phyloP scores from a whole-genome alignment of 2,329 filamentous ascomycete genomes.

The Botryosphaeria dothidea region DNA sequence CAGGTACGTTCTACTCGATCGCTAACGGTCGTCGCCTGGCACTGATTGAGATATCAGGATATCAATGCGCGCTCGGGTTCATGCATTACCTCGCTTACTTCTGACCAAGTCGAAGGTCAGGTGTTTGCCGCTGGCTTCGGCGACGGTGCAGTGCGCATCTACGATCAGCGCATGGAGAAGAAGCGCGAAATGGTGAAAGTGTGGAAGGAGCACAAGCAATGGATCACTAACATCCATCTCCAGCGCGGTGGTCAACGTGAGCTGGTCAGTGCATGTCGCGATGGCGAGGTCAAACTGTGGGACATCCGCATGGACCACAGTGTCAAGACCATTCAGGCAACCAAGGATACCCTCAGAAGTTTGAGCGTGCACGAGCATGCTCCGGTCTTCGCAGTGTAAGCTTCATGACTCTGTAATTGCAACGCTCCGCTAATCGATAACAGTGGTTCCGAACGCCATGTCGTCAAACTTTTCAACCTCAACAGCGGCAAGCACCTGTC shows the following conservation, averaged over 20 bases:
- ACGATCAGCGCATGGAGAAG: conserved; percentile 81
- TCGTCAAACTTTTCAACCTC: conserved; percentile 90
- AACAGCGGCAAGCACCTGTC: conserved; percentile 74
- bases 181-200: conserved; percentile 92
- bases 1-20: conserved; percentile 51
- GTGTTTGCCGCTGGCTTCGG: conserved; percentile 96
- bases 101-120: conserved; percentile 96
- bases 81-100: conserved; percentile 93
- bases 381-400: conserved; percentile 91
- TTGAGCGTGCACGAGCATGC: conserved; percentile 94
- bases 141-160: conserved; percentile 90
- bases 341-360: conserved; percentile 76
- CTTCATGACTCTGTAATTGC: conserved; percentile 27
- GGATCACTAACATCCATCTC: conserved; percentile 96
- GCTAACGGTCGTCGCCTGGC: neutral
- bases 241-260: conserved; percentile 93
- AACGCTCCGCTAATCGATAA: neutral
- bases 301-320: conserved; percentile 86
- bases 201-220: conserved; percentile 94
- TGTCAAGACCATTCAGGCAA: conserved; percentile 72
- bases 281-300: conserved; percentile 94
- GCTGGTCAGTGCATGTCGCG: conserved; percentile 83
- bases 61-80: conserved; percentile 93
- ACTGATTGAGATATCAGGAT: conserved; percentile 53
- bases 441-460: conserved; percentile 84